These are phyloP conservation scores for Corylus heterophylla DNA, from an alignment of 306 rosid genomes.

Conservation along the genomic window DNA sequence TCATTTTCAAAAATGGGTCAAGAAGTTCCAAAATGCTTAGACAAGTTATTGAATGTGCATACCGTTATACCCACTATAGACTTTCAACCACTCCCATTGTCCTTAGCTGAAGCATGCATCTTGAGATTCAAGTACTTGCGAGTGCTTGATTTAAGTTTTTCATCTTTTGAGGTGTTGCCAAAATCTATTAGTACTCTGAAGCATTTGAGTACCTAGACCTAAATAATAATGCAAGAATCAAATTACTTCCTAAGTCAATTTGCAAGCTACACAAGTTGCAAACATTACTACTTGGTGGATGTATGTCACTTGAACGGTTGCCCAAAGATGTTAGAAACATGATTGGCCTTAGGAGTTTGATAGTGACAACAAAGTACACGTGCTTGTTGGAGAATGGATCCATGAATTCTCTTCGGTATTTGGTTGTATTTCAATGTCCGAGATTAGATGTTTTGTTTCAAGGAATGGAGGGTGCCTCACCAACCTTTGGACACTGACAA, in stretches of 20 bases:
- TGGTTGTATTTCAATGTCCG: conserved; percentile 7
- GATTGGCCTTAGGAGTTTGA: conserved; percentile 25
- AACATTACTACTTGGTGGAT: conserved; percentile 20
- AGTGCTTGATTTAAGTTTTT: conserved; percentile 15
- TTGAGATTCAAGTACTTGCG: conserved; percentile 19
- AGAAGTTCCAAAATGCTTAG: background rate
- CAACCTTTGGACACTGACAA: background rate
- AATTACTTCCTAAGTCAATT: conserved; percentile 23
- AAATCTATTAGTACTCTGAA: conserved; percentile 13
- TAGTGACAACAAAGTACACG: conserved; percentile 18
- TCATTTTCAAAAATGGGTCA: background rate
- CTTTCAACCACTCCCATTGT: background rate
- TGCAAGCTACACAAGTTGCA: conserved; percentile 37
- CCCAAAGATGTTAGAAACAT: conserved; percentile 29
- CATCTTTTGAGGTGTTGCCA: conserved; percentile 22
- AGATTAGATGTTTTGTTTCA: conserved; percentile 16
- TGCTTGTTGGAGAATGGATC: conserved; percentile 17
- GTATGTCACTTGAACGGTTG: conserved; percentile 20
- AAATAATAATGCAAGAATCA: background rate
- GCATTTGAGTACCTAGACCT: conserved; percentile 23
- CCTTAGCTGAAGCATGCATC: background rate
- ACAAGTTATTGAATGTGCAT: background rate
- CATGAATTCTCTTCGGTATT: conserved; percentile 19
- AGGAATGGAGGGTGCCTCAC: background rate
- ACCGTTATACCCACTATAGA: background rate